Evolutionary conservation across 805 yeast genomes (phyloP).

Genomic region (Saturnispora mendoncae): DNA sequence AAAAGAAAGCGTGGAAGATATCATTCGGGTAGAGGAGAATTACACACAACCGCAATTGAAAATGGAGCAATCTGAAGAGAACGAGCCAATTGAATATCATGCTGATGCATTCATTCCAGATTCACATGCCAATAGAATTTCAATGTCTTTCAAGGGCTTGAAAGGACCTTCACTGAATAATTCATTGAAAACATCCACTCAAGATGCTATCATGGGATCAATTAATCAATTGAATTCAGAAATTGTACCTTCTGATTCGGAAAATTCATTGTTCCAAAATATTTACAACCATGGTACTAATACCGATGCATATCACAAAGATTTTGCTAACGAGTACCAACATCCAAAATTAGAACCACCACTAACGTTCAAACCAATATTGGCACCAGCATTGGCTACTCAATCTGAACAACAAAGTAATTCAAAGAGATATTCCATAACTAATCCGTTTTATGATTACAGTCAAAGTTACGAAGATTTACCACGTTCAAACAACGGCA

Average conservation of each 20-base stretch:
- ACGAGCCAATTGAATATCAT: not conserved
- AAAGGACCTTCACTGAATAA: constrained; percentile 42
- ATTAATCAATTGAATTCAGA: constrained; percentile 13
- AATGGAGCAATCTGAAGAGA: not conserved
- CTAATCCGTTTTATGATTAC: constrained; percentile 13
- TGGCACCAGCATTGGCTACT: not conserved
- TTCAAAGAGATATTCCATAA: constrained; percentile 1
- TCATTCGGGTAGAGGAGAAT: constrained; percentile 12
- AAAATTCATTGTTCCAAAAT: constrained; percentile 11
- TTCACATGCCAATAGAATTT: constrained; percentile 20
- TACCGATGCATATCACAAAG: not conserved
- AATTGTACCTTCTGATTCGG: constrained; percentile 16
- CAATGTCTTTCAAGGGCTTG: constrained; percentile 53
- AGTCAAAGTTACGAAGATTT: constrained; percentile 11
- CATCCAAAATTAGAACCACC: not conserved
- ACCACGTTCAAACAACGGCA: not conserved
- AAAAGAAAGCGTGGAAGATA: constrained; percentile 12
- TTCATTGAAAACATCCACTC: constrained; percentile 21
- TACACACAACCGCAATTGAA: not conserved
- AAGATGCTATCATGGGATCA: constrained; percentile 25
- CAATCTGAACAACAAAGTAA: not conserved
- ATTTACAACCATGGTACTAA: constrained; percentile 1
- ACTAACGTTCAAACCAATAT: not conserved
- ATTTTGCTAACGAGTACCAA: not conserved
- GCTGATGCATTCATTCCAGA: constrained; percentile 14